Conservation (phyloP, 2,329 filamentous ascomycete genomes). For the Cyphellophora attinorum region DNA sequence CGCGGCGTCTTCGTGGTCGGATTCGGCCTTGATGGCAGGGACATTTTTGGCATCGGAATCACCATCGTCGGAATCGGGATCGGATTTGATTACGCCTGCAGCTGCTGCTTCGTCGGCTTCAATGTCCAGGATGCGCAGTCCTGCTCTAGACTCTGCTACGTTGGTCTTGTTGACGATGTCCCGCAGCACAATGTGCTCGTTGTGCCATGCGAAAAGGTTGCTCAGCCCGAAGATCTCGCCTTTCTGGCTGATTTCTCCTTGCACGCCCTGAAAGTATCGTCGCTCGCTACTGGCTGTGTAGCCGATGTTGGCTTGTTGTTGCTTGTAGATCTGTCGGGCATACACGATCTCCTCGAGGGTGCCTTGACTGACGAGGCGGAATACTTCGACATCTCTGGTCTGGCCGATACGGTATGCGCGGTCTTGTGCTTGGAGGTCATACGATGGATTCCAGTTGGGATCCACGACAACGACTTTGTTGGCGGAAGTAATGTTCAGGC, state of each 20-base stretch:
- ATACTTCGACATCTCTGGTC: conserved; percentile 85
- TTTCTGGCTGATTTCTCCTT: conserved; percentile 70
- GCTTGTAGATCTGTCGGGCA: conserved; percentile 94
- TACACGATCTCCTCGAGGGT: conserved; percentile 98
- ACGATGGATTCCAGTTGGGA: conserved; percentile 94
- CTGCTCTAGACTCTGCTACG: conserved; percentile 81
- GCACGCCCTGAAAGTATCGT: conserved; percentile 90
- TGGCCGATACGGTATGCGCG: conserved; percentile 94
- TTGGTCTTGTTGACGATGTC: conserved; percentile 99
- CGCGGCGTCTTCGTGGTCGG: conserved; percentile 52
- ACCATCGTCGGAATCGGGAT: conserved; percentile 25
- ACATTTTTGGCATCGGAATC: conserved; percentile 16
- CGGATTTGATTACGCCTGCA: no score
- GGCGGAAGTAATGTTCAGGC: conserved; percentile 90
- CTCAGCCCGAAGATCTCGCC: conserved; percentile 88
- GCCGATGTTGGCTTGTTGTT: conserved; percentile 95
- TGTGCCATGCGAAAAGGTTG: conserved; percentile 78
- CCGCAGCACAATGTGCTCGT: conserved; percentile 64
- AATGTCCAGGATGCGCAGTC: conserved; percentile 68
- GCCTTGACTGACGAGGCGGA: conserved; percentile 78
- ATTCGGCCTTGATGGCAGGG: conserved; percentile 14
- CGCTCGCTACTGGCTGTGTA: conserved; percentile 89
- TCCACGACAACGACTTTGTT: conserved; percentile 98
- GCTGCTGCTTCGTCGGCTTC: conserved; percentile 48
- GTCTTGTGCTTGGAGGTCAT: conserved; percentile 92